These are phyloP conservation scores for Saposhnikovia divaricata DNA, from an alignment of 129 eudicot species.

Conservation along the genomic window DNA sequence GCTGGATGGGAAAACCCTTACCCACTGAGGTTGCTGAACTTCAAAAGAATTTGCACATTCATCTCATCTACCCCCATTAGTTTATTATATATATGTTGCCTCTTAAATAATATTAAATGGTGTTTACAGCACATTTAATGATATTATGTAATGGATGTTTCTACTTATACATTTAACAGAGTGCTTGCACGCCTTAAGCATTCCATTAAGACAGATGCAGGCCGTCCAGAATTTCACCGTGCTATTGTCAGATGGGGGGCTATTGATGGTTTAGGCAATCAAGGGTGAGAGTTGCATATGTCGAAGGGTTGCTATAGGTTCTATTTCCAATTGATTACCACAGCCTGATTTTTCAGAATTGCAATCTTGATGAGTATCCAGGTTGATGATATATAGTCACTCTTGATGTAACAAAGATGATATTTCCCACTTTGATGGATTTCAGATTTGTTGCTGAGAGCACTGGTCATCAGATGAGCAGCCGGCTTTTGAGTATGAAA, in stretches of 20 bases:
- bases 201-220: constrained; percentile 54
- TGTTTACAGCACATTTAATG: background rate
- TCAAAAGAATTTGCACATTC: background rate
- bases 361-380: constrained; percentile 7
- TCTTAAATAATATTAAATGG: background rate
- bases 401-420: constrained; percentile 9
- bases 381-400: constrained; percentile 10
- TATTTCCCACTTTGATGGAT: constrained; percentile 12
- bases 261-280: constrained; percentile 44
- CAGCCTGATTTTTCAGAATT: background rate
- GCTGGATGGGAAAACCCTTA: constrained; percentile 82
- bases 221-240: constrained; percentile 68
- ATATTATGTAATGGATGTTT: constrained; percentile 6
- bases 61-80: background rate
- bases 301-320: constrained; percentile 11
- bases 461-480: constrained; percentile 86
- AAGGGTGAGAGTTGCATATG: constrained; percentile 48
- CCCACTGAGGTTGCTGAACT: constrained; percentile 51
- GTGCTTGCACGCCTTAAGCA: constrained; percentile 71
- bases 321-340: background rate
- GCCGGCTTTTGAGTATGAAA: constrained; percentile 90
- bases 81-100: background rate
- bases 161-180: constrained; percentile 28
- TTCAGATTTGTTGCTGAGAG: constrained; percentile 94
- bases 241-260: constrained; percentile 67